These are phyloP conservation scores for Boletus calvinii DNA, from an alignment of 1,284 basidiomycete genomes.

Conservation along the genomic window DNA sequence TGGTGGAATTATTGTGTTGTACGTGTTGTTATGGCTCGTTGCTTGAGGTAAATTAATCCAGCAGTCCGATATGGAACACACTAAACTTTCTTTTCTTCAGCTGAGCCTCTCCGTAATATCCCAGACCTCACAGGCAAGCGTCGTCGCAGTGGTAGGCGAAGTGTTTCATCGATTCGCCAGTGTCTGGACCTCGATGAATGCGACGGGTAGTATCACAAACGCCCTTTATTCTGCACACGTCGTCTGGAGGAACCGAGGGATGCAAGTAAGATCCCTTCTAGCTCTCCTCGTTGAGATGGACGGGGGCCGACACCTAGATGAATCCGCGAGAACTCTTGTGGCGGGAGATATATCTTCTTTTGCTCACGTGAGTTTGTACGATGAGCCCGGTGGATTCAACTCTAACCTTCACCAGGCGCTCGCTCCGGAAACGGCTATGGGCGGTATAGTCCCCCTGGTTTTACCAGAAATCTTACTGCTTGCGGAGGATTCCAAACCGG, in stretches of 20 bases:
- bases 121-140: slow-evolving; percentile 47
- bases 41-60: slow-evolving; percentile 51
- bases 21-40: slow-evolving; percentile 64
- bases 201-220: slow-evolving; percentile 50
- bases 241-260: slow-evolving; percentile 58
- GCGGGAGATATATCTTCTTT: slow-evolving; percentile 57
- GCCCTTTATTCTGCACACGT: slow-evolving; percentile 64
- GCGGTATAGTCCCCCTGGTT: slow-evolving; percentile 53
- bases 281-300: slow-evolving; percentile 64
- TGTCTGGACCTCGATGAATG: slow-evolving; percentile 76
- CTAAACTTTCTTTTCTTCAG: slow-evolving; percentile 37
- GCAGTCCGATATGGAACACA: not conserved
- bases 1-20: slow-evolving; percentile 58
- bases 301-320: slow-evolving; percentile 52
- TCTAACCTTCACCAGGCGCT: slow-evolving; percentile 39
- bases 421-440: slow-evolving; percentile 44
- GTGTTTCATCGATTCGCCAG: slow-evolving; percentile 63
- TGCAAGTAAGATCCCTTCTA: slow-evolving; percentile 61
- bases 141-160: slow-evolving; percentile 60
- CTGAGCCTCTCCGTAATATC: slow-evolving; percentile 58
- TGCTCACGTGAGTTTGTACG: slow-evolving; percentile 49
- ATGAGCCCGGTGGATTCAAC: not conserved
- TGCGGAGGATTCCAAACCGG: slow-evolving; percentile 51
- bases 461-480: slow-evolving; percentile 69
- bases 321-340: slow-evolving; percentile 55